Conservation (phyloP, 306 rosid genomes). For the Malus asiatica region DNA sequence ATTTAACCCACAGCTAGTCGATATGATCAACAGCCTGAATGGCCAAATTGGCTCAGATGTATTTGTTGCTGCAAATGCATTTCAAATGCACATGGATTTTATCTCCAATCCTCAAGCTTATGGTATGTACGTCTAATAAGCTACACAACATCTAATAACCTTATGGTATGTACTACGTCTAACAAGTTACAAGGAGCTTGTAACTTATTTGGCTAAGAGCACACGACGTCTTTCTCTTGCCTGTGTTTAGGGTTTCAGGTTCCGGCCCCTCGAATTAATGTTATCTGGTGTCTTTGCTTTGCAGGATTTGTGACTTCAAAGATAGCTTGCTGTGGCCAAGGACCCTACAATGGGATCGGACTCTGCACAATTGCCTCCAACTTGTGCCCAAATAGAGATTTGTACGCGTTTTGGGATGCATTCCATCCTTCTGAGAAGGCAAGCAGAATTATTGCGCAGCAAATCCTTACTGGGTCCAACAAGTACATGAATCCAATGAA, state of each 20-base stretch:
- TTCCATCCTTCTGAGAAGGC: constrained; percentile 82
- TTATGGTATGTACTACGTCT: background rate
- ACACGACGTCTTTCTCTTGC: background rate
- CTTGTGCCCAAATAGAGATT: constrained; percentile 61
- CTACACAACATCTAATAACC: background rate
- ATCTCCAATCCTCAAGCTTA: constrained; percentile 46
- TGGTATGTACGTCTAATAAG: constrained; percentile 24
- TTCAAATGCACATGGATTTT: constrained; percentile 55
- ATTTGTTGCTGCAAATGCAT: constrained; percentile 57
- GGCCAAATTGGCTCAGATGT: constrained; percentile 33
- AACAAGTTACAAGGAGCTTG: background rate
- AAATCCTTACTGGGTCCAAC: constrained; percentile 43
- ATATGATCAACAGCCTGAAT: constrained; percentile 36
- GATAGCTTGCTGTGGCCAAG: constrained; percentile 73
- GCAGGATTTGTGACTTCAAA: constrained; percentile 56
- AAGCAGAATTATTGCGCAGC: constrained; percentile 43
- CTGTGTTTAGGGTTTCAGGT: background rate
- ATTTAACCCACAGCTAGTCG: constrained; percentile 58
- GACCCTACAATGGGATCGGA: constrained; percentile 71
- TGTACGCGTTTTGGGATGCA: constrained; percentile 75
- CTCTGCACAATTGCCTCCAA: constrained; percentile 57
- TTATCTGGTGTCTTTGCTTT: background rate
- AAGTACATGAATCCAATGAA: constrained; percentile 78
- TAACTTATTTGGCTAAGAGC: background rate
- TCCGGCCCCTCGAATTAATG: background rate